Conservation (phyloP, 2,329 filamentous ascomycete genomes). For the Penicillium thymicola region DNA sequence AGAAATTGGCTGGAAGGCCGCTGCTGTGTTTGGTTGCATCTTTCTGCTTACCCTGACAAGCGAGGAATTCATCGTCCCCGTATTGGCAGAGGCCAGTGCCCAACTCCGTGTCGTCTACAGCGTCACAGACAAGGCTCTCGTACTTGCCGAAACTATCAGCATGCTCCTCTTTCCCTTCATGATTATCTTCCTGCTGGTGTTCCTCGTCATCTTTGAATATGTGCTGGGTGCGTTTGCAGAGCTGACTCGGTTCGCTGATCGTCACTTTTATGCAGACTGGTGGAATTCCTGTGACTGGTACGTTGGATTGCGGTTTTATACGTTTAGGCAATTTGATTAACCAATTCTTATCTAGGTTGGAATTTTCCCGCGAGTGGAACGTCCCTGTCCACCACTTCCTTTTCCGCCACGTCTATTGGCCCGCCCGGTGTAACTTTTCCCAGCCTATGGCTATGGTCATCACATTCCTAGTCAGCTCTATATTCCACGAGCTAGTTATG, state of each 20-base stretch:
- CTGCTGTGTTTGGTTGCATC: conserved; percentile 93
- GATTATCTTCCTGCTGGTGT: conserved; percentile 90
- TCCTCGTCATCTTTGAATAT: conserved; percentile 98
- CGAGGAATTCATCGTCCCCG: conserved; percentile 93
- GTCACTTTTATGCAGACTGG: conserved; percentile 83
- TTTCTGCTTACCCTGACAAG: conserved; percentile 88
- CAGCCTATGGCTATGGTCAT: conserved; percentile 75
- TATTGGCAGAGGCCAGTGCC: conserved; percentile 69
- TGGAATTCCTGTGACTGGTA: conserved; percentile 59
- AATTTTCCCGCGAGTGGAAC: conserved; percentile 96
- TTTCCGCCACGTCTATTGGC: conserved; percentile 87
- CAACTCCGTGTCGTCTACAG: conserved; percentile 50
- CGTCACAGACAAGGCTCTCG: conserved; percentile 66
- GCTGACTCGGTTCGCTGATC: conserved; percentile 87
- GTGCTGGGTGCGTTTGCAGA: conserved; percentile 91
- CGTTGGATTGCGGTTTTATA: conserved; percentile 1
- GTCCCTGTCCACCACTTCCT: conserved; percentile 96
- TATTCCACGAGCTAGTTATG: conserved; percentile 95
- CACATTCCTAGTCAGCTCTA: conserved; percentile 84
- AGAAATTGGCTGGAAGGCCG: conserved; percentile 76
- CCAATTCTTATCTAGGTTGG: conserved; percentile 57
- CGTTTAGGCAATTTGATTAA: not conserved
- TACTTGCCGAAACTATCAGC: conserved; percentile 85
- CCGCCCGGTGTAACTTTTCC: conserved; percentile 72
- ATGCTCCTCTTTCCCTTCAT: conserved; percentile 95